Evolutionary conservation across 2,329 filamentous ascomycete genomes (phyloP).

Genomic region (Aspergillus hortae): DNA sequence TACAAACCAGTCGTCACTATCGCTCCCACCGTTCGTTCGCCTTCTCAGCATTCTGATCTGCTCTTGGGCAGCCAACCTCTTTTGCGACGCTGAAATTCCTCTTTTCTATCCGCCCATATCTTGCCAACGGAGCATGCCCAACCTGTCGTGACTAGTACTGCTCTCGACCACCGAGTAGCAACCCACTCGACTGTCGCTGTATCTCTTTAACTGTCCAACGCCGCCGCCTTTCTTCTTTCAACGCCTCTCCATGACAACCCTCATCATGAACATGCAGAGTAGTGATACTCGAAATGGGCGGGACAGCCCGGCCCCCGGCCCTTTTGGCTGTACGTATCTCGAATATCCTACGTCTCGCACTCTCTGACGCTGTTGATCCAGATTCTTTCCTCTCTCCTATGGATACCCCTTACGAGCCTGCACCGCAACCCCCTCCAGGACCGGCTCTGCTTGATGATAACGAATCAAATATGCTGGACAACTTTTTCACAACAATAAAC

Average conservation of each 20-base stretch:
- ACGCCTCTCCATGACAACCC: conserved; percentile 1
- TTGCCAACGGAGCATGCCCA: conserved; percentile 25
- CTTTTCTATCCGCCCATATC: conserved; percentile 2
- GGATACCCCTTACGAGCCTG: conserved; percentile 42
- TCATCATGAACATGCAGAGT: conserved; percentile 32
- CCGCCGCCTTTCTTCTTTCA: conserved; percentile 1
- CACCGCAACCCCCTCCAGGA: conserved; percentile 63
- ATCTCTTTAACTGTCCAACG: background rate
- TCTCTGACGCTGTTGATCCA: conserved; percentile 14
- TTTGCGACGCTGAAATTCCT: background rate
- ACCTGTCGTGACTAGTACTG: conserved; percentile 17
- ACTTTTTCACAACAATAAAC: conserved; percentile 43
- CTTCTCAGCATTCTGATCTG: background rate
- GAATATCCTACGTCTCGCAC: background rate
- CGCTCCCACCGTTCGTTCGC: background rate
- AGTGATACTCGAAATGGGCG: conserved; percentile 32
- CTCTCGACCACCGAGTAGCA: conserved; percentile 22
- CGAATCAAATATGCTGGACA: conserved; percentile 53
- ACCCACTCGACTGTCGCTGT: conserved; percentile 5
- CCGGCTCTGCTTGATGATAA: conserved; percentile 61
- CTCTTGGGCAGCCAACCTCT: background rate
- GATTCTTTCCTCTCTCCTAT: conserved; percentile 33
- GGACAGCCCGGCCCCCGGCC: conserved; percentile 54
- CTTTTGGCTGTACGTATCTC: conserved; percentile 63
- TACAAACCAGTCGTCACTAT: background rate